Base-by-base conservation (phyloP, 768 basidiomycete genomes). In the Coprinopsis cinerea region DNA sequence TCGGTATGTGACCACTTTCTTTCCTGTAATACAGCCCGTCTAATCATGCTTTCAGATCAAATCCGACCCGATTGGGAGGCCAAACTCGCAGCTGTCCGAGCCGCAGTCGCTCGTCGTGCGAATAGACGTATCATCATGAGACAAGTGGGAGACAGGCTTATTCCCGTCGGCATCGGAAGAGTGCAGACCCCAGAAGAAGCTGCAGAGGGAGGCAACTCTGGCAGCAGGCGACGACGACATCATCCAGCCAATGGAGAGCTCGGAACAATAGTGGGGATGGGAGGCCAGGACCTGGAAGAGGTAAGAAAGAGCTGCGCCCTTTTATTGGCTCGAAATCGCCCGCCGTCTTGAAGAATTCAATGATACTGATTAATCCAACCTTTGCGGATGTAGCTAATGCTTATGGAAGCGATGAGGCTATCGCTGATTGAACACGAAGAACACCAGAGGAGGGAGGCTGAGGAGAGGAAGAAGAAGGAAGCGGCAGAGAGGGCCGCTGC, bases 61-160 rank as follows among this genome's bases (percentile, higher is more conserved):
- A 93, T 98, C 52, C 87, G 93, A 47, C 95, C 96, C 1, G 95
- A 98, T 65, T 98, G 96, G 96, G 94, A 98, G 71, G 80, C 85
- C 36, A 97, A 98, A 67, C 69, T 98, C 32, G 92, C 91, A 41
- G 85, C 92, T 30, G 92, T 98, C 37, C 86, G 89, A 51, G 95
- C 96, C 26, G 86, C 91, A n/a, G 94, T 92, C 28, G 83, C 91
- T n/a, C 81, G 96, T 52, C 85, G 94, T 23, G 96, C 96, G 7
- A 94, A 95, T 63, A 77, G 96, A 60, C 79, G 96, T 39, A 95
- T 98, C 64, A 88, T 99, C 48, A 98, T 99, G 93, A 83, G 96
- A 37, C 92, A 97, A 67, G 92, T 98, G 26, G 96, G 96, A 48
- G 96, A 98, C 67, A 82, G 94, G 27, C 85, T 99, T 47, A 88